A percentile compares a stretch with the other conserved stretches of the same genome.
Evolutionary conservation across 2,329 filamentous ascomycete genomes (phyloP).

Genomic region (Tolypocladium nubicola): DNA sequence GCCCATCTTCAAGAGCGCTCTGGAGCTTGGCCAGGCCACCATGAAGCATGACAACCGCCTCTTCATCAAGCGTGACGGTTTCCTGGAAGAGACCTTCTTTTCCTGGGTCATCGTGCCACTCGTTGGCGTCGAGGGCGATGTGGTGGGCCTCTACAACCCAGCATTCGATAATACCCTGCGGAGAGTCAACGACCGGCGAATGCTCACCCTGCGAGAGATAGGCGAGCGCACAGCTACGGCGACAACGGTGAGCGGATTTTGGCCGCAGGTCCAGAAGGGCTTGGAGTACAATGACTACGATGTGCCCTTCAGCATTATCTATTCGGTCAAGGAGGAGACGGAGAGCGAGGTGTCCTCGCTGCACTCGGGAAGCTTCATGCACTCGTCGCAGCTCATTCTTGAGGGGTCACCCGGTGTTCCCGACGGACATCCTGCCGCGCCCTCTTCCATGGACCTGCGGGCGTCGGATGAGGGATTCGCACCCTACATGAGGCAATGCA

Average conservation of each 20-base stretch:
- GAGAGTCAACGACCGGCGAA: slow-evolving; percentile 68
- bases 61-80: slow-evolving; percentile 59
- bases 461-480: slow-evolving; percentile 64
- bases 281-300: slow-evolving; percentile 67
- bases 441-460: slow-evolving; percentile 55
- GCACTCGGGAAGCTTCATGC: slow-evolving; percentile 53
- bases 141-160: slow-evolving; percentile 70
- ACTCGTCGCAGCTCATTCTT: slow-evolving; percentile 54
- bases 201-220: slow-evolving; percentile 69
- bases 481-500: slow-evolving; percentile 65
- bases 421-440: slow-evolving; percentile 48
- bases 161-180: slow-evolving; percentile 72
- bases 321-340: slow-evolving; percentile 60
- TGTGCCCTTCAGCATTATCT: slow-evolving; percentile 66
- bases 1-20: slow-evolving; percentile 57
- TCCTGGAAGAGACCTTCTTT: slow-evolving; percentile 71
- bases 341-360: slow-evolving; percentile 65
- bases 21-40: slow-evolving; percentile 61
- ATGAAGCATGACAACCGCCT: slow-evolving; percentile 78
- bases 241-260: slow-evolving; percentile 63
- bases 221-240: slow-evolving; percentile 65
- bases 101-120: slow-evolving; percentile 75
- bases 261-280: slow-evolving; percentile 57
- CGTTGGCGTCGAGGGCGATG: slow-evolving; percentile 61
- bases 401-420: slow-evolving; percentile 65